Base-by-base conservation (phyloP, 2,329 filamentous ascomycete species). In the Cadophora sp. region DNA sequence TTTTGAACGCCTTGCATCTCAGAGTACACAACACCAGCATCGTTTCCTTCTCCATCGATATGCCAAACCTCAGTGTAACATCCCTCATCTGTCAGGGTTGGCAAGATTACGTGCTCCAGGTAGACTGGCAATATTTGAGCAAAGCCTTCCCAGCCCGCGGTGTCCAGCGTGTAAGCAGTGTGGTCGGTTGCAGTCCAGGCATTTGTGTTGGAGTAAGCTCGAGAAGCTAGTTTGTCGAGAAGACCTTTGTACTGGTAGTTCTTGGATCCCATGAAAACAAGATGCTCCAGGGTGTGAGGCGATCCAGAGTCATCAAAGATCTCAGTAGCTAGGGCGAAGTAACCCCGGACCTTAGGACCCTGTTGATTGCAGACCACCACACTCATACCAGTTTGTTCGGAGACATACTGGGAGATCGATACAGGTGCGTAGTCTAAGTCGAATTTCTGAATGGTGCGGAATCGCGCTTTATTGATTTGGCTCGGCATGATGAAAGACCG, bases 1-100 rank as follows among this genome's bases (percentile, higher is more conserved):
- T 97, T 97, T 77, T 98, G 92, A 1, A 97, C 89, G 27, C 90
- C 96, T 80, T 99, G 96, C 96, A 99, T 99, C 80, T 99, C 96
- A 0, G 95, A 97, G 80, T 99, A 99, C 9, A 99, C 96, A 1
- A 97, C 94, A 70, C 94, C 96, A 50, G 96, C 96, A 84, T 99
- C 96, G 70, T 98, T 91, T 65, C 96, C 96, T 72, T 92, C 89
- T 18, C 93, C 95, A 76, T 99, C 93, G 64, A 99, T 87, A 78
- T 99, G 96, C 81, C 97, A 94, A 1, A 99, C 96, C 79, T 99
- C 96, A 2, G 96, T 99, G 71, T 95, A 91, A 77, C 96, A 97
- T 13, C 89, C 93, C 65, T 94, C 91, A 78, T 99, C 95, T 0
- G 94, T 98, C 68, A 99, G 83, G 8, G 93, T 97, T 0, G 96